Evolutionary conservation across 2,329 filamentous ascomycete species (phyloP).

Genomic region (Pseudocercospora cruenta): DNA sequence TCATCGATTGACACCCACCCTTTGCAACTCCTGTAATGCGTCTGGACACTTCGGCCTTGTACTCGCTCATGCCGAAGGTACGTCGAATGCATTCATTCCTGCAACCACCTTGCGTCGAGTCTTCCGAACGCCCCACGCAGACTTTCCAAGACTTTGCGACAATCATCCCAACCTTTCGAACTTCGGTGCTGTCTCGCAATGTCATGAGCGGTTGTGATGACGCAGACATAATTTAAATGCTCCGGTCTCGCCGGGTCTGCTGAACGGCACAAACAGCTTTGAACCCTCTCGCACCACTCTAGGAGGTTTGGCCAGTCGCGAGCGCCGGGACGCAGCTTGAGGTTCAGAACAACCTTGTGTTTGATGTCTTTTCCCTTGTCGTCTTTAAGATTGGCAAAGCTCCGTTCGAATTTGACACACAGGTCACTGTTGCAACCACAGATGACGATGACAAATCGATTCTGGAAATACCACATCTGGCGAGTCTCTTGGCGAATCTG

Average conservation of each 20-base stretch:
- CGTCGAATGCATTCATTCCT: too few relatives aligned
- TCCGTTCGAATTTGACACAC: background rate
- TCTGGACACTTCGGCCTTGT: too few relatives aligned
- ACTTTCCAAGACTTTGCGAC: background rate
- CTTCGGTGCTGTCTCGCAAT: background rate
- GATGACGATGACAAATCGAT: too few relatives aligned
- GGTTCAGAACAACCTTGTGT: background rate
- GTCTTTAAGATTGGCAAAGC: background rate
- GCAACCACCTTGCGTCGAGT: background rate
- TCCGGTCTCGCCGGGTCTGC: too few relatives aligned
- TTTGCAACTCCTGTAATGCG: too few relatives aligned
- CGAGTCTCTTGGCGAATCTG: background rate
- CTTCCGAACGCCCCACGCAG: background rate
- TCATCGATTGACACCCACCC: too few relatives aligned
- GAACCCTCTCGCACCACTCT: background rate
- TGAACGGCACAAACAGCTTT: too few relatives aligned
- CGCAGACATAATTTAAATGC: background rate
- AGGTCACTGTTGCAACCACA: background rate
- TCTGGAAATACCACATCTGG: background rate
- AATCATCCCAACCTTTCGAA: background rate
- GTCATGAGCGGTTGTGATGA: background rate
- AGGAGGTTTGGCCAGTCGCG: background rate
- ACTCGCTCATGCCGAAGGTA: too few relatives aligned
- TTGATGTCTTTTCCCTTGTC: background rate
- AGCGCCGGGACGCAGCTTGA: background rate